Evolutionary conservation across 371 early-diverging fungal genomes (phyloP).

Genomic region (Actinomortierella wolfii): DNA sequence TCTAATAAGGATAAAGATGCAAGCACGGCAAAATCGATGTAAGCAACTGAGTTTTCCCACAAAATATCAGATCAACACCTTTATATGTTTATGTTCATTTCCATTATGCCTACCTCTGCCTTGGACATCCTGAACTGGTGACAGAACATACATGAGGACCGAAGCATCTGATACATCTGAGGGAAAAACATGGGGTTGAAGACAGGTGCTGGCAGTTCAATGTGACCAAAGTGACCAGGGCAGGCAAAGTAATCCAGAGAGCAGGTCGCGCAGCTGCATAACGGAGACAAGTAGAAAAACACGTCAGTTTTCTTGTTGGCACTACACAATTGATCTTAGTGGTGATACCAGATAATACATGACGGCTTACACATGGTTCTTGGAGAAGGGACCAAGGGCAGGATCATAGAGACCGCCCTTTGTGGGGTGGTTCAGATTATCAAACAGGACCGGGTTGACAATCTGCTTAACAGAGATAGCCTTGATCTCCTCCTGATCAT

Average conservation of each 20-base stretch:
- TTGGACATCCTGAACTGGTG: slow-evolving; percentile 81
- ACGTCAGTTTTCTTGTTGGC: slow-evolving; percentile 1
- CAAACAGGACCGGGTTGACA: slow-evolving; percentile 89
- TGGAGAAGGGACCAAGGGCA: slow-evolving; percentile 93
- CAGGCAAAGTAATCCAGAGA: slow-evolving; percentile 82
- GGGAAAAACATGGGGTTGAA: slow-evolving; percentile 96
- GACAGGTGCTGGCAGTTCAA: slow-evolving; percentile 95
- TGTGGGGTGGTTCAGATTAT: slow-evolving; percentile 91
- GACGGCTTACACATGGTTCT: slow-evolving; percentile 67
- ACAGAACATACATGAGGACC: slow-evolving; percentile 91
- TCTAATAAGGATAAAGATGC: slow-evolving; percentile 30
- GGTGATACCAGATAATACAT: neutral
- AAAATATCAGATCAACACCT: no score
- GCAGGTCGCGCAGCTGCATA: slow-evolving; percentile 87
- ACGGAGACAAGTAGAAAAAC: slow-evolving; percentile 4
- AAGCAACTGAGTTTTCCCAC: no score
- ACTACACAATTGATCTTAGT: slow-evolving; percentile 6
- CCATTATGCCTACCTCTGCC: slow-evolving; percentile 55
- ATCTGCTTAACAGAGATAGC: slow-evolving; percentile 95
- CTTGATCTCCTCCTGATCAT: slow-evolving; percentile 90
- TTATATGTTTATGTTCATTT: no score
- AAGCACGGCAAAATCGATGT: no score
- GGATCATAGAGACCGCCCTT: slow-evolving; percentile 96
- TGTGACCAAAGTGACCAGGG: slow-evolving; percentile 99
- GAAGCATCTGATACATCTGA: slow-evolving; percentile 84